A percentile compares a stretch with the other conserved stretches of the same genome.
Conservation (phyloP, 148 eudicot species). For the Silene conica region DNA sequence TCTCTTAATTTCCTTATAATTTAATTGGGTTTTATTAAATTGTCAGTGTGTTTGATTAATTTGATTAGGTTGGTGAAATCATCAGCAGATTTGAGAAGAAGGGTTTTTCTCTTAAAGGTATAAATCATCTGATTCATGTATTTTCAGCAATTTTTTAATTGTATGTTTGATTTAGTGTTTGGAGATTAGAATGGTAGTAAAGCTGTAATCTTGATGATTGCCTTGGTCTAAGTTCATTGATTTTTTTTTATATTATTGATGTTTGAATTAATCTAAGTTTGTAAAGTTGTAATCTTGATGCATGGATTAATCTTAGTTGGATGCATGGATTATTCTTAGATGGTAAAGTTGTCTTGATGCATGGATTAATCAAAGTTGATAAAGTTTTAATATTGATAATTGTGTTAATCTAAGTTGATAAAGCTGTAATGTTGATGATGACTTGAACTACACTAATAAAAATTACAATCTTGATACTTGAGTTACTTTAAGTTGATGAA, state of each 20-base stretch:
- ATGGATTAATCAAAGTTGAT: too few relatives aligned
- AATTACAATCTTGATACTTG: too few relatives aligned
- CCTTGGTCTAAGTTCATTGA: too few relatives aligned
- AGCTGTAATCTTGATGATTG: not conserved
- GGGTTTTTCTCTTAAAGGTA: constrained; percentile 84
- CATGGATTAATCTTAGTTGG: too few relatives aligned
- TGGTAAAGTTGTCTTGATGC: too few relatives aligned
- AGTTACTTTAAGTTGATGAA: too few relatives aligned
- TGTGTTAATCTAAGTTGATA: not conserved
- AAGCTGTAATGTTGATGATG: not conserved
- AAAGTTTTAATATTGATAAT: too few relatives aligned
- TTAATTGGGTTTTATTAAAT: not conserved
- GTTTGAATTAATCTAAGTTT: too few relatives aligned
- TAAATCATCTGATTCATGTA: not conserved
- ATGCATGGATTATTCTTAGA: too few relatives aligned
- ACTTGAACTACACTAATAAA: too few relatives aligned
- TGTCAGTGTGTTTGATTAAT: not conserved
- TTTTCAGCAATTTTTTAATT: not conserved
- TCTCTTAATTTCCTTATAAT: not conserved
- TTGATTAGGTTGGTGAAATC: constrained; percentile 72
- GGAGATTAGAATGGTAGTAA: not conserved
- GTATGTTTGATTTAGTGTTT: not conserved
- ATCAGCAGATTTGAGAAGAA: constrained; percentile 92
- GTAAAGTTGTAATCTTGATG: too few relatives aligned
- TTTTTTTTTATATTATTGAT: too few relatives aligned